Base-by-base conservation (phyloP, 805 yeast species). In the Lachancea dasiensis region DNA sequence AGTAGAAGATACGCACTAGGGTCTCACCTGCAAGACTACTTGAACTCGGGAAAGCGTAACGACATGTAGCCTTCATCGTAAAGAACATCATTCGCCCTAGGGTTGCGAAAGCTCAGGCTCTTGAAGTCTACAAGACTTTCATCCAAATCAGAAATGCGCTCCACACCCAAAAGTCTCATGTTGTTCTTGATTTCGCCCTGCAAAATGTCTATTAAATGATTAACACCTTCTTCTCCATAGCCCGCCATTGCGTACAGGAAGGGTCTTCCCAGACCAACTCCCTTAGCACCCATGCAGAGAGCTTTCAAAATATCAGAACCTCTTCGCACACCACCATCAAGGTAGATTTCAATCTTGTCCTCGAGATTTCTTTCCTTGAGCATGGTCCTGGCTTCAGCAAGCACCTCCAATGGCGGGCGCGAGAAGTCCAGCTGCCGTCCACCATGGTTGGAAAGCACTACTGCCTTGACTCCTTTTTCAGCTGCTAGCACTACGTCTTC, bases 221-320 rank as follows among this genome's bases (percentile, higher is more conserved):
- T 55, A 6, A 81, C 87, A 22, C 94, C 95, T 5, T 67, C 77
- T 48, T 75, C 86, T 8, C 94, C 94, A 46, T 83, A 85, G 1
- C 85, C 70, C n/a, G 84, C 70, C 77, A 81, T 75, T 26, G 87
- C 86, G 52, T 80, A 83, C 23, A 82, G 56, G 57, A 83, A 79
- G 2, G 89, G 86, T 40, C 90, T 68, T 4, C 92, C 89, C 27
- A 84, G 58, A 1, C 92, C 92, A 3, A 73, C 77, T 3, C 84
- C 86, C 41, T 70, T 75, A 20, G 90, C 92, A 7, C 92, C 94
- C 3, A 83, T 65, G 40, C 85, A 77, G 10, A 84, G 56, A 0
- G 92, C 90, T 52, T 84, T 83, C 34, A 83, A 49, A n/a, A 84
- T 62, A 53, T 84, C 94, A 3, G 86, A 73, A 8, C 84, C 92